A percentile compares a stretch with the other conserved stretches of the same genome.
Conservation (phyloP, 805 yeast species). For the Scheffersomyces coipomensis region DNA sequence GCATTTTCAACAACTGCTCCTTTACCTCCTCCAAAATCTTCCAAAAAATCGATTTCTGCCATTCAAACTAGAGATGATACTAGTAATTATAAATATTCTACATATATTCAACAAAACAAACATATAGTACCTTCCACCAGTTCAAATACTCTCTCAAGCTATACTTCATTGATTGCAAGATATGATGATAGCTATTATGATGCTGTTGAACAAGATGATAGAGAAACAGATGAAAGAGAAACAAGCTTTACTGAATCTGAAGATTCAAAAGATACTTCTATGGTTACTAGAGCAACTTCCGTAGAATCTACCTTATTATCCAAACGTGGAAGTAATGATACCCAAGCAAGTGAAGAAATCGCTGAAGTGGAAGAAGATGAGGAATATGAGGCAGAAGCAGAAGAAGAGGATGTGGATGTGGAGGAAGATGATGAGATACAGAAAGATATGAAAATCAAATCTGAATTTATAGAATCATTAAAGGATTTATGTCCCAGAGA, state of each 20-base stretch:
- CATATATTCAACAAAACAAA: conserved; percentile 11
- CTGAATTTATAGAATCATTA: conserved; percentile 7
- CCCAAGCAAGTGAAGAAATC: not conserved
- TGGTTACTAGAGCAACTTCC: not conserved
- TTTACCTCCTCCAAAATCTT: conserved; percentile 12
- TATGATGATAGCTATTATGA: conserved; percentile 20
- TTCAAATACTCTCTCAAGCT: conserved; percentile 21
- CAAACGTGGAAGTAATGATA: not conserved
- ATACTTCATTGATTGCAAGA: conserved; percentile 26
- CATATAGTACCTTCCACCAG: conserved; percentile 12
- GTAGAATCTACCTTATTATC: not conserved
- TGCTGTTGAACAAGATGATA: not conserved
- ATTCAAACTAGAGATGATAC: not conserved
- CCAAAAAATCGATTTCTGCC: not conserved
- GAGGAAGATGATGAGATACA: not conserved
- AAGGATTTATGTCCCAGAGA: conserved; percentile 7
- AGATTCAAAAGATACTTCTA: conserved; percentile 1
- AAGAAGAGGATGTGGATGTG: conserved; percentile 1
- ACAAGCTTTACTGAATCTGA: not conserved
- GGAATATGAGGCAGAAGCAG: not conserved
- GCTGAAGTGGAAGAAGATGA: not conserved
- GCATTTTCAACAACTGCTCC: conserved; percentile 23
- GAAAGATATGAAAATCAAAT: not conserved
- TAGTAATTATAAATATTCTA: conserved; percentile 12
- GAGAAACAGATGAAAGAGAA: not conserved